Evolutionary conservation across 139 green algal species (phyloP).

Genomic region (Coelastrella sp.): DNA sequence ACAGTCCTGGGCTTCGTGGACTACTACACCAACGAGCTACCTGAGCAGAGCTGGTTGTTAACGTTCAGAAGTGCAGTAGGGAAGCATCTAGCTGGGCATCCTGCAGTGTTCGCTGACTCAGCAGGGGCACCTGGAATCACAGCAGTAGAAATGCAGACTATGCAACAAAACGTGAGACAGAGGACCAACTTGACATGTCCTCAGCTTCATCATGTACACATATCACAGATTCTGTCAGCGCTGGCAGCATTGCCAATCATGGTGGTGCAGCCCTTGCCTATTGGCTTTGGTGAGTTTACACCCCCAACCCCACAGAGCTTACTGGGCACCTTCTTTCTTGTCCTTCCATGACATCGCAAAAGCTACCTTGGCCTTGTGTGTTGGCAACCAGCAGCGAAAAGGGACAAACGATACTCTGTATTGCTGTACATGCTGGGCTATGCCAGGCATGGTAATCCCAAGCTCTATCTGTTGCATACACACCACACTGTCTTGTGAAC

Average conservation of each 20-base stretch:
- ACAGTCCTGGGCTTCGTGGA: neutral
- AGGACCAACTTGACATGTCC: too few relatives aligned
- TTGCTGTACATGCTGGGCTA: too few relatives aligned
- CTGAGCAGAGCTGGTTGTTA: conserved; percentile 32
- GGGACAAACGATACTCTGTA: too few relatives aligned
- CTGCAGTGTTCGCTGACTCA: neutral
- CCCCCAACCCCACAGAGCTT: neutral
- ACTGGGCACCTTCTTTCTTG: too few relatives aligned
- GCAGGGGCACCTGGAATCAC: neutral
- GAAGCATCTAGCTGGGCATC: neutral
- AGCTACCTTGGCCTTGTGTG: too few relatives aligned
- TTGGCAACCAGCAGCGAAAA: too few relatives aligned
- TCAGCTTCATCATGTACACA: neutral
- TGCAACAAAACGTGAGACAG: too few relatives aligned
- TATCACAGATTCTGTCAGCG: conserved; percentile 9
- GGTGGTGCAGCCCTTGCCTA: conserved; percentile 42
- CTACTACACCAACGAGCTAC: conserved; percentile 25
- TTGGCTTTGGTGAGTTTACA: neutral
- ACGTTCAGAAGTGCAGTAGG: neutral
- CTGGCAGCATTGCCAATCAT: conserved; percentile 24
- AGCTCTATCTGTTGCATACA: too few relatives aligned
- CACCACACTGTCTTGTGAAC: too few relatives aligned
- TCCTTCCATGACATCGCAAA: too few relatives aligned
- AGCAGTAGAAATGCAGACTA: conserved; percentile 3
- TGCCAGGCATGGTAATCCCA: too few relatives aligned